Base-by-base conservation (phyloP, 75 land plant genomes). In the Pinus tabuliformis region DNA sequence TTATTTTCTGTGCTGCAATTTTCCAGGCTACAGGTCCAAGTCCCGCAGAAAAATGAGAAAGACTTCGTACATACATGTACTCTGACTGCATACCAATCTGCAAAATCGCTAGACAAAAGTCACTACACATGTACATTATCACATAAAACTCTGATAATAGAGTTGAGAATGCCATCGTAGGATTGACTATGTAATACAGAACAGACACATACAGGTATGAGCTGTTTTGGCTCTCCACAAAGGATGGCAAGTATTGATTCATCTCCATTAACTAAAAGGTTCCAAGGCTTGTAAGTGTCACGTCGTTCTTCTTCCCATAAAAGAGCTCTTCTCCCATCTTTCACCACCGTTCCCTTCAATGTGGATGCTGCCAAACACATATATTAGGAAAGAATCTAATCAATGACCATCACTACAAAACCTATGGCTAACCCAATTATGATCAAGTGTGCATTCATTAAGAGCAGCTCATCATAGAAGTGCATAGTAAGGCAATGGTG, bases 1-100 rank as follows among this genome's bases (percentile, higher is more conserved):
- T 86, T 59, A 95, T 91, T 79, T 78, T 91, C 61, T 76, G 77
- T 2, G 91, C 82, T 59, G 91, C 96, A 81, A 87, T 73, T 56
- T 82, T 81, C 96, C 96, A 93, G 37, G 87, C 96, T 71, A 84
- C 75, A 22, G 86, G 87, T 8, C 93, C 95, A 76, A 95, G 85
- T 60, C 81, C 81, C 26, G 83, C 91, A 75, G 91, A 87, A 84
- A 90, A 95, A 1, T 84, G 86, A 73, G 98, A 86, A 61, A 95
- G 78, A 64, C 98, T 95, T 75, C 85, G 88, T 30, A 93, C 91
- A 89, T 95, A 95, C 12, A 91, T 75, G 81, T 84, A 71, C 36
- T 90, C 96, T 22, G 76, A 45, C 28, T 91, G 88, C 78, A 83
- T 65, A 39, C 96, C 96, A 64, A 70, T 42, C 81, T 78, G 70